Base-by-base conservation (phyloP, 768 basidiomycete species). In the Lactarius akahatsu region DNA sequence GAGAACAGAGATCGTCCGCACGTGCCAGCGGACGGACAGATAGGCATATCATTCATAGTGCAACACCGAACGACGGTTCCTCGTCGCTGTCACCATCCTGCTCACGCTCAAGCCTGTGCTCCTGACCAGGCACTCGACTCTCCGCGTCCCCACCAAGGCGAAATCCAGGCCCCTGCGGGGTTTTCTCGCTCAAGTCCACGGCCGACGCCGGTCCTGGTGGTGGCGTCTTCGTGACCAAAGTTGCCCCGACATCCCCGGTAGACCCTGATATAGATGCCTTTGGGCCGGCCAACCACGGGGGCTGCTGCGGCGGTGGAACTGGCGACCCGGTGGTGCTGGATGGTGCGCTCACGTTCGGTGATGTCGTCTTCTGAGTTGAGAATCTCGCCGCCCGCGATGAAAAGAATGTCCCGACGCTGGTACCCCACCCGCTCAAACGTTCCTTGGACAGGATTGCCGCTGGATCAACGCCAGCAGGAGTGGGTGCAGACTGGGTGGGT, bases 401-500 rank as follows among this genome's bases (percentile, higher is more conserved):
- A 60, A 71, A 66, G 64, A 71, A 71, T 13, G 70, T 61, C 18
- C 70, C 70, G n/a, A 71, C 64, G 32, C 68, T 69, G 20, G 57
- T 58, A 28, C 70, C 70, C 70, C 70, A 71, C 8, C 58, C 63
- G 16, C 59, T 64, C 28, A 71, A 32, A 7, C 64, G 62, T 54
- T 71, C 70, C 52, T 64, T 69, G n/a, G 69, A 61, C 28, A 60
- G 40, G 2, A 68, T 45, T 20, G 70, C 56, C 18, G 71, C 30
- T 71, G 78, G 18, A 69, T 71, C 64, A 72, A 74, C 32, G 68
- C 66, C 26, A 64, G 62, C n/a, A 36, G 56, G 56, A 41, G 54
- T 57, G n/a, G 61, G 40, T 20, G 52, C 20, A 26, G 59, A 5
- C 38, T 45, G 45, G 28, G 63, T 20, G 20, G 66, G 11, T 1